phyloP scores from a whole-genome alignment of 2,329 filamentous ascomycete species.

The Scopulariopsis brevicaulis region DNA sequence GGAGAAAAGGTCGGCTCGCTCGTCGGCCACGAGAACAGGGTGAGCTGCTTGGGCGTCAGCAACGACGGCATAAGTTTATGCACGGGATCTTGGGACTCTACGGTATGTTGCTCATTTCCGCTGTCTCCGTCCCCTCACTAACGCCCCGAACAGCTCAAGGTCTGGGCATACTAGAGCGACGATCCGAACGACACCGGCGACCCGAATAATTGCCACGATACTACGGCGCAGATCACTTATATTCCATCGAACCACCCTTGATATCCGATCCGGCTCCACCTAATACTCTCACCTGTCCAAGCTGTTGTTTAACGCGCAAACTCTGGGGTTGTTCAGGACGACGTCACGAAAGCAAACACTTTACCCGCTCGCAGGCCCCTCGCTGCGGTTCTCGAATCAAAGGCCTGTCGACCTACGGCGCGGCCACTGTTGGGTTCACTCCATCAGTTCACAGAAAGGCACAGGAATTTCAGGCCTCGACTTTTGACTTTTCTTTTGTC shows the following conservation, averaged over 20 bases:
- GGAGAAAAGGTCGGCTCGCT: constrained; percentile 95
- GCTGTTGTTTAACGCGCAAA: constrained; percentile 3
- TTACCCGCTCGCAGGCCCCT: not conserved
- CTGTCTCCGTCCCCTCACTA: constrained; percentile 17
- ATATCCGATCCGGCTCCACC: constrained; percentile 6
- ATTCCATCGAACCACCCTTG: constrained; percentile 7
- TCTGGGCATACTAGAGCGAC: constrained; percentile 63
- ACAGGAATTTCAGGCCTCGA: not conserved
- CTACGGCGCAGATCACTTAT: constrained; percentile 3
- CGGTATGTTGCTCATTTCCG: constrained; percentile 56
- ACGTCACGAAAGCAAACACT: constrained; percentile 4
- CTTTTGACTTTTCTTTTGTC: not conserved
- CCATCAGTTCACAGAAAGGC: not conserved
- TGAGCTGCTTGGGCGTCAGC: constrained; percentile 96
- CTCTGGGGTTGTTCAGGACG: not conserved
- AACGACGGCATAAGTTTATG: constrained; percentile 98
- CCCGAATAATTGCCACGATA: constrained; percentile 3
- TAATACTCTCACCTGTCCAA: constrained; percentile 6
- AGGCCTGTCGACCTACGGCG: not conserved
- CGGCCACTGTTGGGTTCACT: not conserved
- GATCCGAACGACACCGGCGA: not conserved
- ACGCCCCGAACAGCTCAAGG: constrained; percentile 55
- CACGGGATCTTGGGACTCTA: constrained; percentile 98
- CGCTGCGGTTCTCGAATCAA: not conserved
- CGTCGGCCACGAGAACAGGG: constrained; percentile 95